Percentiles rank a stretch among this genome's conserved stretches.
Conservation (phyloP, 371 early-diverging fungal genomes). For the Fennellomyces sp. region DNA sequence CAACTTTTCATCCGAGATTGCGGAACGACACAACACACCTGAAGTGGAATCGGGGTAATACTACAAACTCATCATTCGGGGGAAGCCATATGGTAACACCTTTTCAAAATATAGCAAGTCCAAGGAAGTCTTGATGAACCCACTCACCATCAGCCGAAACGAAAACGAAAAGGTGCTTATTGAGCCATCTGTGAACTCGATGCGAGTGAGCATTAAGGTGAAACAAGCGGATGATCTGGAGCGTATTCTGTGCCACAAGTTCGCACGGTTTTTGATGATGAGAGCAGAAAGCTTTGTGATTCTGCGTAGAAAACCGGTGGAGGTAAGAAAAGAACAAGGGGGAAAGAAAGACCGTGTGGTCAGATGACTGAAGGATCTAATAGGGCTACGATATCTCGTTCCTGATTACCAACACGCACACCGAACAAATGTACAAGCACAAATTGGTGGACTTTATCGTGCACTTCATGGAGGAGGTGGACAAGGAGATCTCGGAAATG, state of each 20-base stretch:
- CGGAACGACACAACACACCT: conserved; percentile 97
- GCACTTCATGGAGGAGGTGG: conserved; percentile 98
- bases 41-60: conserved; percentile 94
- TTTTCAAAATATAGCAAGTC: conserved; percentile 67
- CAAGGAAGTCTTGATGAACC: conserved; percentile 87
- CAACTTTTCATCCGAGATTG: conserved; percentile 96
- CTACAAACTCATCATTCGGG: no score
- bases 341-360: background rate
- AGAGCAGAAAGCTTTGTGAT: conserved; percentile 97
- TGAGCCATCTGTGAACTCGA: conserved; percentile 92
- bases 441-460: conserved; percentile 98
- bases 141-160: conserved; percentile 89
- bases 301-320: conserved; percentile 89
- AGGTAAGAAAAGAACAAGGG: conserved; percentile 46
- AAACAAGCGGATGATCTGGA: conserved; percentile 99
- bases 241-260: conserved; percentile 92
- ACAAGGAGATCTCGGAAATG: conserved; percentile 98
- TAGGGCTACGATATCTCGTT: conserved; percentile 96
- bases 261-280: conserved; percentile 95
- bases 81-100: no score
- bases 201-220: conserved; percentile 93
- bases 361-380: background rate
- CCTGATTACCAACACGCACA: conserved; percentile 94
- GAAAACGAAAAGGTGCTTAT: conserved; percentile 95
- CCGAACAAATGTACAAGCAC: conserved; percentile 97